Evolutionary conservation across 495 filamentous ascomycete genomes (phyloP), one percentile per base, ranked within the genome.

Genomic region (Extremus antarcticus): DNA sequence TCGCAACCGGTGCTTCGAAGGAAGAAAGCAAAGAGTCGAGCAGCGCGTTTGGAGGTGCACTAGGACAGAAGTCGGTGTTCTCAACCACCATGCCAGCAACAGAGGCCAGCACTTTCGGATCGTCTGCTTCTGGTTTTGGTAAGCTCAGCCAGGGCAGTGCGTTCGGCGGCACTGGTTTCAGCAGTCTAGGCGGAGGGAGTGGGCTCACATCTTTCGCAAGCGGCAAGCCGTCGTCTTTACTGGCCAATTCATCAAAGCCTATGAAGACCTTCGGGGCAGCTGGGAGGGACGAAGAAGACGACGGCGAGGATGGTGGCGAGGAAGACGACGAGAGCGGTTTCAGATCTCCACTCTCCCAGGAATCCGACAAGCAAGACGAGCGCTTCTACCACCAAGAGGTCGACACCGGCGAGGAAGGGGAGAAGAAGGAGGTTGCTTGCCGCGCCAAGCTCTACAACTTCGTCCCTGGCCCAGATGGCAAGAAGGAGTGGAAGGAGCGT

Each of bases 401-500:
- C 35, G 84, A 92, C 62, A 84, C 85, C 29, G 84, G 83, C 39
- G 90, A 95, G 62, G 83, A 83, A 62, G 72, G 75, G 10, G 82
- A 86, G 60, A 65, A 68, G 38, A 80, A 74, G 13, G 71, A 67
- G 67, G 91, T 74, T 69, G 78, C 62, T 43, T 86, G 63, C 74
- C 85, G 75, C 65, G 84, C 85, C 19, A 94, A 90, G 70, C 76
- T 95, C 25, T 95, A 81, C 70, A 68, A 80, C 45, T 86, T 88
- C 60, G 55, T 40, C 39, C 38, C 23, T 19, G 51, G 47, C 32
- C 57, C 62, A 17, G 53, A 52, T 35, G 50, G 54, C 3, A 73
- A 77, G 25, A 85, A 84, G 58, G 75, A 76, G n/a, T 95, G 90
- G 90, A 88, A 88, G 63, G 90, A 95, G 68, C 80, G 89, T 22